Base-by-base conservation (phyloP, 768 basidiomycete genomes). In the Gymnopilus junonius region DNA sequence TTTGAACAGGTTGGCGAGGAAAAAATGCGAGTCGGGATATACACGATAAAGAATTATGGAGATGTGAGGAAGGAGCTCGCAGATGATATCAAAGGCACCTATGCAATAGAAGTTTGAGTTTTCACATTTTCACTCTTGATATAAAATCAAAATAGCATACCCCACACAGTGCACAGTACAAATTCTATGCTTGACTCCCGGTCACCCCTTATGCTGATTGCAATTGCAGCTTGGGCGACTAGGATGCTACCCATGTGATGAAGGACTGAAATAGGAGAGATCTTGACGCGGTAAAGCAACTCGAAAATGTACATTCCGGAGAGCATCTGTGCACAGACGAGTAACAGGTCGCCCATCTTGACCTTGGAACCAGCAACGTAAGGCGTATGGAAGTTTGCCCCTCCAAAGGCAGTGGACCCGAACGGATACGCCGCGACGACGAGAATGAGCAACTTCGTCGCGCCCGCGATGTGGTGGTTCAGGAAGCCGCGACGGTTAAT, bases 41-140 rank as follows among this genome's bases (percentile, higher is more conserved):
- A 61, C 59, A 53, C 59, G 59, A n/a, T 61, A 61, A 23, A 61
- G 51, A n/a, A 61, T 61, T 54, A 61, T 34, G 20, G 59, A 48
- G 15, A 61, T 11, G 48, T 61, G 59, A 14, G 59, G 59, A 14
- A 61, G 59, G n/a, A 39, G 23, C 43, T 61, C 59, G 25, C 46
- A 48, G n/a, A 61, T 34, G 27, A 61, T 61, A 25, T 61, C 59
- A n/a, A 61, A 61, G 6, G 59, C 59, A 7, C 59, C 59, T 61
- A 25, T 40, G 21, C 10, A 21, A 31, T 12, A n/a, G 32, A 25
- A 31, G 27, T 12, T 4, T 61, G 15, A 40, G 27, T 5, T 1
- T 7, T 23, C 21, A 21, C 17, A 55, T 21, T 4, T 2, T 25
- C 15, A 15, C 8, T 7, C n/a, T 17, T 31, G 29, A 10, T 2